Base-by-base conservation (phyloP, 2,329 filamentous ascomycete genomes). In the Colletotrichum liaoningense region DNA sequence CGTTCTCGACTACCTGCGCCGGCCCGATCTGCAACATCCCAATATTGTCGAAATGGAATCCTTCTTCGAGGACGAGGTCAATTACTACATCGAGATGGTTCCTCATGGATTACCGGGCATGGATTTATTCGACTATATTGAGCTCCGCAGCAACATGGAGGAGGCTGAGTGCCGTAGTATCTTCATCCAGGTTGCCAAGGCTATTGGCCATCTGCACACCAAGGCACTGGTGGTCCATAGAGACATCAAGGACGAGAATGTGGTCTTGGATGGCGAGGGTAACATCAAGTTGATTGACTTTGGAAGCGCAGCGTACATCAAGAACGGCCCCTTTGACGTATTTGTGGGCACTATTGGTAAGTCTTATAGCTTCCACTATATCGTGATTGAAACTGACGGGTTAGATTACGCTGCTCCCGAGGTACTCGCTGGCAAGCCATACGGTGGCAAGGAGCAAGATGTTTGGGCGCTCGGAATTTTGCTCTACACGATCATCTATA, bases 71-170 rank as follows among this genome's bases (percentile, higher is more conserved):
- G 94, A 97, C 77, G 92, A 94, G 75, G 87, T 92, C 78, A 98
- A 99, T 80, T 99, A 99, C 84, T 99, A 99, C 83, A 99, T 99
- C 77, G 97, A 98, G 82, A 99, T 98, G 95, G 89, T 94, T 16
- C 97, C 97, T 0, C 97, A 98, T 79, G 97, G 97, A 1, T 87
- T 98, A 49, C 97, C 97, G 0, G 97, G 97, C 14, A 98, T 99
- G 95, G 97, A 99, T 82, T 88, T 99, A 2, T 99, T 99, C 79
- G 97, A 99, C 83, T 99, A 99, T 82, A 99, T 99, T 77, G 97
- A 99, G 83, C 89, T 99, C 67, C 93, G 96, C 30, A 92, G 95
- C 58, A 98, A 96, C 79, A 99, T 99, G 97, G 95, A 97, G 66
- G 97, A 99, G 84, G 88, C 90, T 8, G 97, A 99, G 81, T 97